Base-by-base conservation (phyloP, 306 rosid species). In the Acacia confusa region DNA sequence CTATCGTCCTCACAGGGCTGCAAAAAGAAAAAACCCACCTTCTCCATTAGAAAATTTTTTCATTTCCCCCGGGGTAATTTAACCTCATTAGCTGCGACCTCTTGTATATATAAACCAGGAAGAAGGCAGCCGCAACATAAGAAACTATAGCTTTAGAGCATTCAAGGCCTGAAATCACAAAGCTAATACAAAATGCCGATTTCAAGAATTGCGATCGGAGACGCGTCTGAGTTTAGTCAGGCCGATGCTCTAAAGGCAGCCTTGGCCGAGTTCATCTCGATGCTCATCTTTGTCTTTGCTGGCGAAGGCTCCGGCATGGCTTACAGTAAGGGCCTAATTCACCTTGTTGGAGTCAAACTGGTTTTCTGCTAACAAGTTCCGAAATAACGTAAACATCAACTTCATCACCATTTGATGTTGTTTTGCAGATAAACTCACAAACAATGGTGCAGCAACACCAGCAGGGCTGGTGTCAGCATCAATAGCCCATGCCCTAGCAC, bases 271-370 rank as follows among this genome's bases (percentile, higher is more conserved):
- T 91, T 91, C 82, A 86, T 91, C 86, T 89, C 93, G 20, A 80
- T 85, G 81, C 93, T 91, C 76, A 91, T 89, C 79, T 91, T 91
- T 58, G 93, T 91, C 22, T 91, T 91, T 22, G 96, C 96, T 0
- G 93, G 92, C 2, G 90, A 90, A 78, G 95, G 95, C 75, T 83
- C 92, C 2, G 95, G 93, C 68, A 81, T 88, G 86, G 95, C 92
- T 34, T 91, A 74, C 83, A 85, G 95, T 91, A 85, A 69, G 92
- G 69, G 69, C 41, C 68, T 27, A 60, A 27, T 25, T 25, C 66
- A 60, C 14, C 34, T 61, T 5, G 20, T 30, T 63, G 19, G 16
- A 28, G 40, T 63, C 69, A 63, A 28, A 16, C 40, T 63, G 14
- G 1, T 28, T 30, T 63, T 63, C 69, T 63, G 36, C 36, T 0